These are phyloP conservation scores for Leccinum incarnatum DNA, from an alignment of 768 basidiomycete genomes.

Conservation along the genomic window DNA sequence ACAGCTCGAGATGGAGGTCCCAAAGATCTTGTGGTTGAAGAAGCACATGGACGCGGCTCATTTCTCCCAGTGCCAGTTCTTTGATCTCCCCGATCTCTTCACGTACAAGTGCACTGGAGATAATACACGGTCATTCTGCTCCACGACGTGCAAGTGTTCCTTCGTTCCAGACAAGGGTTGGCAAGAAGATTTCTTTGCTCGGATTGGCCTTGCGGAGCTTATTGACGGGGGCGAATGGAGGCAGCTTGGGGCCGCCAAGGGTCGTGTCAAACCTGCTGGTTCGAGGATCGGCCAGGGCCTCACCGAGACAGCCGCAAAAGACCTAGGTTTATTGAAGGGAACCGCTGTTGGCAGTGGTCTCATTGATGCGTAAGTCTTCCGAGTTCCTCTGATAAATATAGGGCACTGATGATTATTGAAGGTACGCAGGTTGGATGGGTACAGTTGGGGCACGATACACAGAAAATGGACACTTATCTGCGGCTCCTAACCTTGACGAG, in stretches of 20 bases:
- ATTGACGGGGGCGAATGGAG: constrained; percentile 60
- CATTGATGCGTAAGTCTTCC: constrained; percentile 79
- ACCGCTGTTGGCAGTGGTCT: constrained; percentile 92
- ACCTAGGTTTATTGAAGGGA: constrained; percentile 81
- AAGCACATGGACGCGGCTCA: constrained; percentile 70
- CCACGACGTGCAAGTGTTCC: constrained; percentile 94
- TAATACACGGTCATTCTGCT: constrained; percentile 82
- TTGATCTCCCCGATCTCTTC: constrained; percentile 92
- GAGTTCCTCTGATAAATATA: background rate
- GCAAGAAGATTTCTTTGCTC: constrained; percentile 82
- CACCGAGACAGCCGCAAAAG: constrained; percentile 71
- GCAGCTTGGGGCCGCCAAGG: constrained; percentile 69
- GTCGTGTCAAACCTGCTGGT: constrained; percentile 74
- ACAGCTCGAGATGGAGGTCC: constrained; percentile 97
- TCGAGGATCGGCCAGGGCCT: constrained; percentile 84
- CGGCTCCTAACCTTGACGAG: constrained; percentile 65
- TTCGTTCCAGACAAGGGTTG: constrained; percentile 87
- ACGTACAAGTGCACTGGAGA: constrained; percentile 85
- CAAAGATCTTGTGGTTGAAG: constrained; percentile 96
- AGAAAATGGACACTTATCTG: constrained; percentile 50
- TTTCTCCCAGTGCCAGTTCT: constrained; percentile 79
- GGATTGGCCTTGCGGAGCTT: constrained; percentile 77
- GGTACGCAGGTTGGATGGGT: constrained; percentile 96
- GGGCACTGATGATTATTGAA: constrained; percentile 22
- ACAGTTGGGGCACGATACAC: constrained; percentile 81